Percentiles rank a stretch among this genome's conserved stretches.
Conservation (phyloP, 208 protist species). For the Leishmania turanica region DNA sequence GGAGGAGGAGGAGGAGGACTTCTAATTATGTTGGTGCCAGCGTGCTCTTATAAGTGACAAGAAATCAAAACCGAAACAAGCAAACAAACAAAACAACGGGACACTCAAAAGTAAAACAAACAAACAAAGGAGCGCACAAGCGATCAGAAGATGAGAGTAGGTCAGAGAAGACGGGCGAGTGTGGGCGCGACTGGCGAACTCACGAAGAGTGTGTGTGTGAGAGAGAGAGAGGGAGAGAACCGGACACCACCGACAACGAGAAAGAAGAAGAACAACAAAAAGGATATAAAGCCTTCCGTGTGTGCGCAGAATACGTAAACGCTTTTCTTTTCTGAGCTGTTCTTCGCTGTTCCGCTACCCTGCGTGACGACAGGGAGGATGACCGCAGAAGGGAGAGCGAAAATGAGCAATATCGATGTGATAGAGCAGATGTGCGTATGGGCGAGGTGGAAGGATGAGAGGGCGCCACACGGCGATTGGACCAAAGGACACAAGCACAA, state of each 20-base stretch:
- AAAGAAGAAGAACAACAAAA: neutral
- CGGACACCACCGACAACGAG: neutral
- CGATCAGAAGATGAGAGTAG: no score
- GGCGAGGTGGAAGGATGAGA: neutral
- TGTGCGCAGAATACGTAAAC: neutral
- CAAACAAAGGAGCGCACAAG: no score
- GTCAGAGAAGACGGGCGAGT: no score
- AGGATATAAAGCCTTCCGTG: neutral
- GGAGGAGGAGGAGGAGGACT: neutral
- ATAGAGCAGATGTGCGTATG: neutral
- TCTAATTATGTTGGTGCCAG: neutral
- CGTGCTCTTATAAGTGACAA: no score
- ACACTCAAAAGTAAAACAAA: no score
- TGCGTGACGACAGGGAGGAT: neutral
- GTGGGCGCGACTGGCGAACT: no score
- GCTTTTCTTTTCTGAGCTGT: neutral
- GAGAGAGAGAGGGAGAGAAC: neutral
- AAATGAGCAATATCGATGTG: neutral
- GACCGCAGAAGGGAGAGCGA: no score
- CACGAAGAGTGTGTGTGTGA: no score
- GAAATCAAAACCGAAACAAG: no score
- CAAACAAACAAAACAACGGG: no score
- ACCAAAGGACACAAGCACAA: neutral
- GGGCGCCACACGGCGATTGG: neutral
- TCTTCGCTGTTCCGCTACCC: neutral